Base-by-base conservation (phyloP, 345 rosid genomes). In the Trapa bicornis region DNA sequence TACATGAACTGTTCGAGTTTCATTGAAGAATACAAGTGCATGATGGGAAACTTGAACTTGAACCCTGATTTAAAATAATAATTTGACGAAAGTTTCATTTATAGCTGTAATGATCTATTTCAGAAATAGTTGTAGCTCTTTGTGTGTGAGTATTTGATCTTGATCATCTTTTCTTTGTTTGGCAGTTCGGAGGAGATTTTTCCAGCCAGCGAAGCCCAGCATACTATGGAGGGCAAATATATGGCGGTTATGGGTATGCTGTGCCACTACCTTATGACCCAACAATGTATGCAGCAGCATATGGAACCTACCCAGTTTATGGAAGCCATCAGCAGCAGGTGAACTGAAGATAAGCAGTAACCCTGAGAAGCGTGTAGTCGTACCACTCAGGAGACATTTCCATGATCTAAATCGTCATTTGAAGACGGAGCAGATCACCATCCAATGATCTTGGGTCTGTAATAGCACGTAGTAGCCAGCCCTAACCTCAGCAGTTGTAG, bases 281-380 rank as follows among this genome's bases (percentile, higher is more conserved):
- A 17, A 78, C 81, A 74, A 85, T 86, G 87, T 94, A 94, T 45
- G 82, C 84, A 0, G 81, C 86, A 37, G 75, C 82, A 66, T 91
- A 93, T 67, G 92, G 90, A 14, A 84, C 86, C 3, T 94, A 88
- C 71, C 95, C 92, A 1, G 66, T 88, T 68, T 94, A 87, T 33
- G 92, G 92, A 41, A 85, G 82, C 72, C 87, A 85, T 75, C 97
- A 94, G 72, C 91, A 91, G 68, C 96, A 94, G 81, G 99, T 94
- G 78, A 94, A 88, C 92, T 91, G 84, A 91, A 54, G 38, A 0
- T 41, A 68, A 74, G 67, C 67, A 12, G 67, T 61, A 17, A 0
- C 62, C 37, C 38, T 3, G 2, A 2, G 54, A 65, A 43, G 37
- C 11, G 15, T 58, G 38, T 10, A 58, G 35, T 38, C 6, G 63